Conservation (phyloP, 352 stramenopile genomes). For the Pythium phragmiticola region DNA sequence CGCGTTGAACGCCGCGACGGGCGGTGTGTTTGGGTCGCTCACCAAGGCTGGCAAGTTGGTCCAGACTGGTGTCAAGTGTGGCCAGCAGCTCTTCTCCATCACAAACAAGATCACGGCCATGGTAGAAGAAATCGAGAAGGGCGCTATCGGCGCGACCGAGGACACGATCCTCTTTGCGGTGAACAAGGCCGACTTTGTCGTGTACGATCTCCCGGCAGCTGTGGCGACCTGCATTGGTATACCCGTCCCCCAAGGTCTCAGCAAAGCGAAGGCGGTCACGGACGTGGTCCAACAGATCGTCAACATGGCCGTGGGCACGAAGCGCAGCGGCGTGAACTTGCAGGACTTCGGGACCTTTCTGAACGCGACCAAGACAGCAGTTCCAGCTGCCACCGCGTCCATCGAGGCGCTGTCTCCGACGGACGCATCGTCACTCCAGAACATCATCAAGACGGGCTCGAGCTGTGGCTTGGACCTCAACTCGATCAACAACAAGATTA, state of each 20-base stretch:
- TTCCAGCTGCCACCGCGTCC: not conserved
- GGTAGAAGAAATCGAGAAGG: slow-evolving; percentile 14
- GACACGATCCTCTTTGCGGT: slow-evolving; percentile 42
- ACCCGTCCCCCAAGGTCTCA: slow-evolving; percentile 23
- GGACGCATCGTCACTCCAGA: slow-evolving; percentile 32
- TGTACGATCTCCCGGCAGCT: slow-evolving; percentile 45
- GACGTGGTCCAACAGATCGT: slow-evolving; percentile 11
- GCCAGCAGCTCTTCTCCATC: slow-evolving; percentile 42
- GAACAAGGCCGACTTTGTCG: slow-evolving; percentile 41
- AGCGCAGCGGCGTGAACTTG: slow-evolving; percentile 8
- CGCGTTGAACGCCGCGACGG: slow-evolving; percentile 45
- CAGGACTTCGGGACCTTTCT: slow-evolving; percentile 21
- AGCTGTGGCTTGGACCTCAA: slow-evolving; percentile 50
- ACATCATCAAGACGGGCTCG: slow-evolving; percentile 34
- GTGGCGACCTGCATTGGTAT: slow-evolving; percentile 41
- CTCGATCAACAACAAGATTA: slow-evolving; percentile 43
- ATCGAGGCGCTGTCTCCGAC: slow-evolving; percentile 27
- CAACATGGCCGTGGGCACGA: slow-evolving; percentile 2
- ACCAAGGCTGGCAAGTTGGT: slow-evolving; percentile 38
- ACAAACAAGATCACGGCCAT: slow-evolving; percentile 37
- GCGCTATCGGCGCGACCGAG: slow-evolving; percentile 5
- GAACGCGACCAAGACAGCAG: slow-evolving; percentile 11
- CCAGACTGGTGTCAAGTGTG: slow-evolving; percentile 43
- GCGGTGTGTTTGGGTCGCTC: slow-evolving; percentile 56
- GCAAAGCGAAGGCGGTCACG: slow-evolving; percentile 24